Conservation (phyloP, 1,284 basidiomycete species). For the Cronartium ribicola region DNA sequence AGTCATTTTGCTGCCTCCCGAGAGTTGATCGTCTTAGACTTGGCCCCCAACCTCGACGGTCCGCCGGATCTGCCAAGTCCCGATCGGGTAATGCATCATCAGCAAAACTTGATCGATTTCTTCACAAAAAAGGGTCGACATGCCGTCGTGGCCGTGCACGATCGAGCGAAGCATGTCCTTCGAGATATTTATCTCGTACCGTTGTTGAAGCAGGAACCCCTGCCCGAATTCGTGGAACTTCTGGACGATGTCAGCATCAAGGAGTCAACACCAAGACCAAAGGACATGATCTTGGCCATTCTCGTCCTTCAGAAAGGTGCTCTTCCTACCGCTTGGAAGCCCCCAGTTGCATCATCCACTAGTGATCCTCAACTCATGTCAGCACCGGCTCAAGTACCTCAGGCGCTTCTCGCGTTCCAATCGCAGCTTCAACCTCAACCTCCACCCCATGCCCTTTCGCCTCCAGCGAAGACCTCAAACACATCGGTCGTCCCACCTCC, state of each 20-base stretch:
- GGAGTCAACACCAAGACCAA: conserved; percentile 59
- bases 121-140: conserved; percentile 47
- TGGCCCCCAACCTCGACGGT: conserved; percentile 46
- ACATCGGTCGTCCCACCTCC: background rate
- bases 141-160: conserved; percentile 47
- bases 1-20: conserved; percentile 47
- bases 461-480: background rate
- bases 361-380: background rate
- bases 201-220: conserved; percentile 62
- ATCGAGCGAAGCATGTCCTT: conserved; percentile 53
- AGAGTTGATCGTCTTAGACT: conserved; percentile 47
- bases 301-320: conserved; percentile 73
- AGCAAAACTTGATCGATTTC: conserved; percentile 46
- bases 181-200: conserved; percentile 86
- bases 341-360: conserved; percentile 8
- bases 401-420: background rate
- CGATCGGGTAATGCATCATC: conserved; percentile 45
- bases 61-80: conserved; percentile 45
- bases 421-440: background rate
- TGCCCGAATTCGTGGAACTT: conserved; percentile 80
- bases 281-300: conserved; percentile 70
- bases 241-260: conserved; percentile 68
- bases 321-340: conserved; percentile 19
- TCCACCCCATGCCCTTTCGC: conserved; percentile 1
- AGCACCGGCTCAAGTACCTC: background rate